Evolutionary conservation across 257 asterid species (phyloP).

Genomic region (Nicotiana tomentosiformis): DNA sequence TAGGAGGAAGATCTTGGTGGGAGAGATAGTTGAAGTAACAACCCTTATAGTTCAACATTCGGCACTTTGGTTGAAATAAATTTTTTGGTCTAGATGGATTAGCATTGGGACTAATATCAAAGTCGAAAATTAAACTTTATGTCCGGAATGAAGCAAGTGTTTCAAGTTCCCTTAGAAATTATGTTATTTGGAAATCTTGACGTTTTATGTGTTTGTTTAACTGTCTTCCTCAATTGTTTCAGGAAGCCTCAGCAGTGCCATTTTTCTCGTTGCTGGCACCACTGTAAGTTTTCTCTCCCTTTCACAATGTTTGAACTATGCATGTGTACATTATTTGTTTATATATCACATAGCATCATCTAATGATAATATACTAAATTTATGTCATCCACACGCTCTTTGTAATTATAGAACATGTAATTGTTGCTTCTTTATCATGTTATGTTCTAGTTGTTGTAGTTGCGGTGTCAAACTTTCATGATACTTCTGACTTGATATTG

Average conservation of each 20-base stretch:
- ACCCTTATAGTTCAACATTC: neutral
- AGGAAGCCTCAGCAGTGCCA: conserved; percentile 89
- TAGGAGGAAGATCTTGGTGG: too few relatives aligned
- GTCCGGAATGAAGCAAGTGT: neutral
- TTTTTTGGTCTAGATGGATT: neutral
- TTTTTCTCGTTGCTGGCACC: conserved; percentile 93
- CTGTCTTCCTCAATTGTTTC: conserved; percentile 10
- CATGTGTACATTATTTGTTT: neutral
- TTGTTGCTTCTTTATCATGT: too few relatives aligned
- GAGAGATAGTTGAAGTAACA: too few relatives aligned
- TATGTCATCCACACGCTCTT: too few relatives aligned
- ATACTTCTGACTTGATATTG: too few relatives aligned
- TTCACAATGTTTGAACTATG: neutral
- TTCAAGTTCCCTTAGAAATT: neutral
- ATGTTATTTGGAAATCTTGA: conserved; percentile 10
- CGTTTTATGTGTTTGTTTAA: conserved; percentile 6
- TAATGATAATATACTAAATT: too few relatives aligned
- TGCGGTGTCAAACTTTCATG: too few relatives aligned
- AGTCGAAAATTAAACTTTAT: neutral
- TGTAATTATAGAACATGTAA: too few relatives aligned
- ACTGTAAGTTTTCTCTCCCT: conserved; percentile 50
- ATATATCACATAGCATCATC: neutral
- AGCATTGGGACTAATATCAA: neutral
- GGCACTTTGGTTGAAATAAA: neutral
- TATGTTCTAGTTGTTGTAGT: too few relatives aligned